phyloP scores from a whole-genome alignment of 2,329 filamentous ascomycete species.

The Fusarium sp. region DNA sequence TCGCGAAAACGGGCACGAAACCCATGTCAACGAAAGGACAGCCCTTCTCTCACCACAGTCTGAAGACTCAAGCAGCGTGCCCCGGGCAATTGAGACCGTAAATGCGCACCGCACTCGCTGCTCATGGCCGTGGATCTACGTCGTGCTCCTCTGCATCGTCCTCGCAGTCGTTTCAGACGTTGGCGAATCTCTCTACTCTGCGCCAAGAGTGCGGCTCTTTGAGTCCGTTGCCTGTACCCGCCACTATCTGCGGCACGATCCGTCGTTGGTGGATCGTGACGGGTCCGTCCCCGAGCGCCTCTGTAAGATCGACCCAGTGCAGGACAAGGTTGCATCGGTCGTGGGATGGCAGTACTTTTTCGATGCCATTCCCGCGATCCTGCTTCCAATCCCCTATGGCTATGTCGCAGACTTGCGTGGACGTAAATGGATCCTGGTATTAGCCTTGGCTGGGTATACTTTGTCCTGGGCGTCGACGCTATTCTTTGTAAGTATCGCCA shows the following conservation, averaged over 20 bases:
- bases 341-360: constrained; percentile 8
- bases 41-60: not conserved
- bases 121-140: constrained; percentile 1
- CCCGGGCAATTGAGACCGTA: not conserved
- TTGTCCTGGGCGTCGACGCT: not conserved
- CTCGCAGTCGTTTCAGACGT: not conserved
- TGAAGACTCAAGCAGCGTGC: not conserved
- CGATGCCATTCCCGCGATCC: not conserved
- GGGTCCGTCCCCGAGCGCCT: not conserved
- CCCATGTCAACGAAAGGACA: not conserved
- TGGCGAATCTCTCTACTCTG: not conserved
- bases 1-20: not conserved
- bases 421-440: not conserved
- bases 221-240: constrained; percentile 3
- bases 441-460: not conserved
- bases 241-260: constrained; percentile 1
- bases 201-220: constrained; percentile 4
- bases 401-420: not conserved
- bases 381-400: not conserved
- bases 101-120: not conserved
- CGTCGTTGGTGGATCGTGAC: not conserved
- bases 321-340: not conserved
- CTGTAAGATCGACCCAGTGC: not conserved
- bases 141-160: not conserved
- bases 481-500: not conserved